A percentile compares a stretch with the other conserved stretches of the same genome.
phyloP scores from a whole-genome alignment of 495 filamentous ascomycete species.

The Hyaloscypha bicolor region DNA sequence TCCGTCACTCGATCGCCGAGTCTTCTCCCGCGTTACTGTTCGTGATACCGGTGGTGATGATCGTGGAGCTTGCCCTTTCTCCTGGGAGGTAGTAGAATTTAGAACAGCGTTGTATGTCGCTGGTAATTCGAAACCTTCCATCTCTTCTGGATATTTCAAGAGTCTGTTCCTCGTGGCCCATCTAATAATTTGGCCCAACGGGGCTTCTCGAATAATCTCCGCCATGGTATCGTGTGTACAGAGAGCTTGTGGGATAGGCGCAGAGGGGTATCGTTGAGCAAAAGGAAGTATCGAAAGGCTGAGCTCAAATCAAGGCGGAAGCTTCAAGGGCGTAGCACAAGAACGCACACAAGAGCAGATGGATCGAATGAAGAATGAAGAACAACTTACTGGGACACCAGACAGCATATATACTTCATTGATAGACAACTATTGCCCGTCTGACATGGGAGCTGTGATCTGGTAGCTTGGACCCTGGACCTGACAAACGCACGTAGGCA shows the following conservation, averaged over 20 bases:
- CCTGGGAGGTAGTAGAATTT: conserved; percentile 31
- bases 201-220: conserved; percentile 52
- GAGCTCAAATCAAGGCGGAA: conserved; percentile 1
- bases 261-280: not conserved
- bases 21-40: conserved; percentile 9
- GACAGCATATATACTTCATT: conserved; percentile 11
- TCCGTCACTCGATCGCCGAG: conserved; percentile 9
- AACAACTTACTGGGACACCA: not conserved
- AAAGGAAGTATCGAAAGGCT: not conserved
- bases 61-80: conserved; percentile 10
- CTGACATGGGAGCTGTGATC: not conserved
- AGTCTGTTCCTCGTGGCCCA: conserved; percentile 49
- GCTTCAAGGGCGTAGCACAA: not conserved
- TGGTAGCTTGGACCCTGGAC: not conserved
- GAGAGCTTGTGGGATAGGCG: not conserved
- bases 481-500: conserved; percentile 23
- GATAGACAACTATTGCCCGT: not conserved
- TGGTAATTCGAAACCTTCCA: conserved; percentile 51
- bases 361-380: not conserved
- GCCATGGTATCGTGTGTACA: conserved; percentile 12
- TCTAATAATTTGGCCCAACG: conserved; percentile 56
- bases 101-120: conserved; percentile 44
- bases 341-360: not conserved
- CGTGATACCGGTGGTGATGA: not conserved
- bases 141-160: conserved; percentile 58